Percentiles rank a stretch among this genome's conserved stretches.
Conservation (phyloP, 2,329 filamentous ascomycete genomes). For the Ophiocordyceps camponoti-floridani region DNA sequence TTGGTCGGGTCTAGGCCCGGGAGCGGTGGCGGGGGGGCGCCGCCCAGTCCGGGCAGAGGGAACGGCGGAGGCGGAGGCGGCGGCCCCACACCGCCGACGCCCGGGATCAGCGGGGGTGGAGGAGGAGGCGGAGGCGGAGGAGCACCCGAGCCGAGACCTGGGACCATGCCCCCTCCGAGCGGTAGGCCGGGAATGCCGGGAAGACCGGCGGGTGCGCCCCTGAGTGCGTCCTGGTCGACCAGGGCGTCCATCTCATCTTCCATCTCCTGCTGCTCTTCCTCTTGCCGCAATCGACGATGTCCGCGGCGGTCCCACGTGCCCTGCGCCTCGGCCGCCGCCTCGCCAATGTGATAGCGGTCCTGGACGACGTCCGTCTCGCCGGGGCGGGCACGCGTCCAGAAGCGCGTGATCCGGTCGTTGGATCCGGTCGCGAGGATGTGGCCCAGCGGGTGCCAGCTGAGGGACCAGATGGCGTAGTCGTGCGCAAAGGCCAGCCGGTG, state of each 20-base stretch:
- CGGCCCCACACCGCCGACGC: slow-evolving; percentile 22
- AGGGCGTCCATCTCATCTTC: slow-evolving; percentile 89
- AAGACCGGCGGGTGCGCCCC: slow-evolving; percentile 25
- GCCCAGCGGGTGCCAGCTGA: slow-evolving; percentile 94
- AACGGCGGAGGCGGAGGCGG: slow-evolving; percentile 33
- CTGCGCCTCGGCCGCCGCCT: slow-evolving; percentile 79
- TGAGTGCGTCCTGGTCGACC: slow-evolving; percentile 66
- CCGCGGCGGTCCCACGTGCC: slow-evolving; percentile 84
- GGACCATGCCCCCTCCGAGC: slow-evolving; percentile 18
- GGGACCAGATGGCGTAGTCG: slow-evolving; percentile 89
- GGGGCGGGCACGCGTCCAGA: slow-evolving; percentile 84
- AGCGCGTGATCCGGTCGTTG: slow-evolving; percentile 90
- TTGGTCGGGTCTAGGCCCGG: slow-evolving; percentile 40
- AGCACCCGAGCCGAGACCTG: slow-evolving; percentile 22
- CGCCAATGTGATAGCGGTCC: slow-evolving; percentile 89
- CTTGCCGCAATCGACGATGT: slow-evolving; percentile 60
- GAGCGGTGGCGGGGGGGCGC: slow-evolving; percentile 29
- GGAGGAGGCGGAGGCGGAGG: slow-evolving; percentile 20
- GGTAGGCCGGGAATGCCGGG: slow-evolving; percentile 44
- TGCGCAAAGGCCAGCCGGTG: slow-evolving; percentile 79
- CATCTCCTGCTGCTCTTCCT: slow-evolving; percentile 84
- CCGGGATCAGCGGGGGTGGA: slow-evolving; percentile 26
- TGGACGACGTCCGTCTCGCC: slow-evolving; percentile 74
- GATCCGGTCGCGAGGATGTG: slow-evolving; percentile 91
- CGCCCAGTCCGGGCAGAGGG: slow-evolving; percentile 29